phyloP scores from a whole-genome alignment of 495 filamentous ascomycete genomes.

The Thozetella sp. region DNA sequence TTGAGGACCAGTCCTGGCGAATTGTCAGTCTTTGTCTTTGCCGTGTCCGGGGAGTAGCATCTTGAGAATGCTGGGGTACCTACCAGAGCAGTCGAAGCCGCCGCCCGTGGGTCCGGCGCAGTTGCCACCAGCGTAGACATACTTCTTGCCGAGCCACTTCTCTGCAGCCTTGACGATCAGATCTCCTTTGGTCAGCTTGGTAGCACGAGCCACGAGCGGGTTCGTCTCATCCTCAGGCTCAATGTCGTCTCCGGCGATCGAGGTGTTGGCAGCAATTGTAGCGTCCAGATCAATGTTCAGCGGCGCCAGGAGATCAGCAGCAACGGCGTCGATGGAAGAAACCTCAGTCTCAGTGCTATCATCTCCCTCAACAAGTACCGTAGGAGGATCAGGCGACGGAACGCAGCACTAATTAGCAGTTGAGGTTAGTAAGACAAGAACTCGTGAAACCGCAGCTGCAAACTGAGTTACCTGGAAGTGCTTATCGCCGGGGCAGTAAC shows the following conservation, averaged over 20 bases:
- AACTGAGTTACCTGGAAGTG: background rate
- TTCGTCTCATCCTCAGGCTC: background rate
- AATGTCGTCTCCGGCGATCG: background rate
- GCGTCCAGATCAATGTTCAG: background rate
- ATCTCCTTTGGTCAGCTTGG: background rate
- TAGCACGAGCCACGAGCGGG: background rate
- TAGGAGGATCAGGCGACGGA: background rate
- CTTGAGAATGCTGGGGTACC: background rate
- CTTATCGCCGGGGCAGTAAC: background rate
- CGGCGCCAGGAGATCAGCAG: background rate
- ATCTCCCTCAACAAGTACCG: background rate
- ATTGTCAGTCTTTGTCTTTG: no score
- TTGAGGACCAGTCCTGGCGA: slow-evolving; percentile 20
- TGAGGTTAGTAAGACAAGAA: background rate
- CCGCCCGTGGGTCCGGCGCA: slow-evolving; percentile 21
- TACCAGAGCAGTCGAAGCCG: slow-evolving; percentile 26
- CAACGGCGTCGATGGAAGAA: background rate
- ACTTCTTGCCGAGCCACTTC: slow-evolving; percentile 1
- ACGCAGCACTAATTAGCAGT: background rate
- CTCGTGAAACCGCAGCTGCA: background rate
- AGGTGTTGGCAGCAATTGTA: background rate
- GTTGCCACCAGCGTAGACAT: slow-evolving; percentile 25
- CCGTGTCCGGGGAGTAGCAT: no score
- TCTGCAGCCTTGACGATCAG: background rate
- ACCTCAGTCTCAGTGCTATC: background rate